Evolutionary conservation across 179 eudicot genomes (phyloP).

Genomic region (Spinacia oleracea): DNA sequence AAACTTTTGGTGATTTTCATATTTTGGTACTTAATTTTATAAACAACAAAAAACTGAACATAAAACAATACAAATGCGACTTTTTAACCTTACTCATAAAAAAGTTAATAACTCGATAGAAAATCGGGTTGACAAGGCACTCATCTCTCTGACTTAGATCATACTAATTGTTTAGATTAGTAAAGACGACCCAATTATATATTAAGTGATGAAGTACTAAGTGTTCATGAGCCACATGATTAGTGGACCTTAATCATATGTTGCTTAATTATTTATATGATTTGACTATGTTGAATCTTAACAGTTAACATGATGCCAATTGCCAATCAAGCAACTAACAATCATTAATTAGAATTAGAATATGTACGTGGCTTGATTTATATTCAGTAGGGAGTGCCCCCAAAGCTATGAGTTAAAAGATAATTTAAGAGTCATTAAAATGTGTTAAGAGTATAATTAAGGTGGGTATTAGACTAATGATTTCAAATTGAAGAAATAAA

Average conservation of each 20-base stretch:
- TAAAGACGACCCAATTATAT: background rate
- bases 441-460: too few species aligned
- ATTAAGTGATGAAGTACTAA: background rate
- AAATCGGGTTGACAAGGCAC: background rate
- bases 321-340: background rate
- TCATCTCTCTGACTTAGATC: background rate
- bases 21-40: too few species aligned
- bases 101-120: too few species aligned
- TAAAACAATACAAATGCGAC: too few species aligned
- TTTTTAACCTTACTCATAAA: background rate
- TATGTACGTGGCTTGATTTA: background rate
- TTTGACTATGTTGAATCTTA: conserved; percentile 7
- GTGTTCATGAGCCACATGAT: background rate
- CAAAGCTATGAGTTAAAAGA: too few species aligned
- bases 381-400: background rate
- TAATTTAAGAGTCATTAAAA: too few species aligned
- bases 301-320: background rate
- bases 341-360: background rate
- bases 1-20: too few species aligned
- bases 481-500: too few species aligned
- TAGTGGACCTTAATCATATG: conserved; percentile 2
- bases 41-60: too few species aligned
- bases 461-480: too few species aligned
- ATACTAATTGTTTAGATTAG: background rate
- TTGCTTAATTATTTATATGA: background rate